Percentiles rank a stretch among this genome's conserved stretches.
Evolutionary conservation across 164 flowering plant species (phyloP).

Genomic region (Berberis thunbergii): DNA sequence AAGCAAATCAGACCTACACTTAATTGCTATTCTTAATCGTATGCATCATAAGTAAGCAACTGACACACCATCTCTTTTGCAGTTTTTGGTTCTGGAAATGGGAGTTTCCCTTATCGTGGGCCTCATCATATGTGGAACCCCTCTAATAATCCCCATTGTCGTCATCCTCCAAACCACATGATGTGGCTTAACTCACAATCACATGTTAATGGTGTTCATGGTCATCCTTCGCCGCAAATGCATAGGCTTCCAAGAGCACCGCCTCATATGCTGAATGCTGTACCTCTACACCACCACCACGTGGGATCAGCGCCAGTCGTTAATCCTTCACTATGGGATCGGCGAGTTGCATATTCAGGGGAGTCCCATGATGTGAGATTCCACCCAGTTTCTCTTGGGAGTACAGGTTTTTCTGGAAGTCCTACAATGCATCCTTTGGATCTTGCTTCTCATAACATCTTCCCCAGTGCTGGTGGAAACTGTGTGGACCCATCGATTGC

Average conservation of each 20-base stretch:
- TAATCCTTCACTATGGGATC: slow-evolving; percentile 73
- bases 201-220: slow-evolving; percentile 44
- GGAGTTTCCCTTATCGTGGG: slow-evolving; percentile 40
- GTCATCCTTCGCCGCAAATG: slow-evolving; percentile 31
- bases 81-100: slow-evolving; percentile 61
- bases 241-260: slow-evolving; percentile 37
- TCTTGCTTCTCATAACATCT: slow-evolving; percentile 54
- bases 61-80: slow-evolving; percentile 9
- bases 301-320: slow-evolving; percentile 82
- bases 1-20: not conserved
- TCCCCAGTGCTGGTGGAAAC: slow-evolving; percentile 48
- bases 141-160: slow-evolving; percentile 33
- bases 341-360: slow-evolving; percentile 44
- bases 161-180: slow-evolving; percentile 37
- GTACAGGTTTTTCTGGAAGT: slow-evolving; percentile 41
- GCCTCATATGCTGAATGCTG: slow-evolving; percentile 40
- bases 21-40: not conserved
- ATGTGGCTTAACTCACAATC: slow-evolving; percentile 79
- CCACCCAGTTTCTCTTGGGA: slow-evolving; percentile 74
- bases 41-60: not conserved
- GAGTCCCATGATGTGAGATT: slow-evolving; percentile 58
- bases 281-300: slow-evolving; percentile 51
- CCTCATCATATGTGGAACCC: slow-evolving; percentile 52
- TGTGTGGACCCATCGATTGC: slow-evolving; percentile 45
- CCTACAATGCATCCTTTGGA: slow-evolving; percentile 54